phyloP scores from a whole-genome alignment of 306 rosid species.

The Quercus engelmannii region DNA sequence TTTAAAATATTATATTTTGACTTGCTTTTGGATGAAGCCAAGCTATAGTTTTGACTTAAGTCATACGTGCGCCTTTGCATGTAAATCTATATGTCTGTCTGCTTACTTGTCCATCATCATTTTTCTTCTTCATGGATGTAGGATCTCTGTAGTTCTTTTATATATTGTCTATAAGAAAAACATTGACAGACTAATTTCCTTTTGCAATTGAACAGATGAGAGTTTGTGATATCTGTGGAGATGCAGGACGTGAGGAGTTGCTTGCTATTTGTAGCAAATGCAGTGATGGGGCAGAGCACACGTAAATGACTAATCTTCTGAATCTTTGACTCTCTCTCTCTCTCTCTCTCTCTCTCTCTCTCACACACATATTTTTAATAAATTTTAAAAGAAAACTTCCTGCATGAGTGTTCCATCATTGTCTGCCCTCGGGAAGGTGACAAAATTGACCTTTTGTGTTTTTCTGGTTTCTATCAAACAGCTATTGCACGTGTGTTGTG shows the following conservation, averaged over 20 bases:
- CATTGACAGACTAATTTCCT: background rate
- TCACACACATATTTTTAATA: background rate
- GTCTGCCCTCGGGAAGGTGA: background rate
- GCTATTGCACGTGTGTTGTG: conserved; percentile 33
- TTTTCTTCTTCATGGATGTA: background rate
- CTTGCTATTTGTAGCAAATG: conserved; percentile 34
- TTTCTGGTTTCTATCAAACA: conserved; percentile 19
- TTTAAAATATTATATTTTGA: background rate
- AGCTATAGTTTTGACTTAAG: background rate
- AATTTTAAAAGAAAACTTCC: background rate
- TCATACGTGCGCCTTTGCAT: background rate
- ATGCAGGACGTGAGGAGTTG: background rate
- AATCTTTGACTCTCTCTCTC: background rate
- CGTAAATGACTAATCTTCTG: conserved; percentile 19
- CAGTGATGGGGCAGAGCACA: conserved; percentile 38
- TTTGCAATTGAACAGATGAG: conserved; percentile 23
- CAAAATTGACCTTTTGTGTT: background rate
- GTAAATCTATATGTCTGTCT: background rate
- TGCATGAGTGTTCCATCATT: background rate
- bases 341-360: background rate
- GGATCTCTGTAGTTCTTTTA: background rate
- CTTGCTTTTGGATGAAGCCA: background rate
- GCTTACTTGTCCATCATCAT: background rate
- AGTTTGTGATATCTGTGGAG: conserved; percentile 42
- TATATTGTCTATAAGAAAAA: background rate